Conservation (phyloP, 2,329 filamentous ascomycete genomes). For the Microdochium bolleyi region DNA sequence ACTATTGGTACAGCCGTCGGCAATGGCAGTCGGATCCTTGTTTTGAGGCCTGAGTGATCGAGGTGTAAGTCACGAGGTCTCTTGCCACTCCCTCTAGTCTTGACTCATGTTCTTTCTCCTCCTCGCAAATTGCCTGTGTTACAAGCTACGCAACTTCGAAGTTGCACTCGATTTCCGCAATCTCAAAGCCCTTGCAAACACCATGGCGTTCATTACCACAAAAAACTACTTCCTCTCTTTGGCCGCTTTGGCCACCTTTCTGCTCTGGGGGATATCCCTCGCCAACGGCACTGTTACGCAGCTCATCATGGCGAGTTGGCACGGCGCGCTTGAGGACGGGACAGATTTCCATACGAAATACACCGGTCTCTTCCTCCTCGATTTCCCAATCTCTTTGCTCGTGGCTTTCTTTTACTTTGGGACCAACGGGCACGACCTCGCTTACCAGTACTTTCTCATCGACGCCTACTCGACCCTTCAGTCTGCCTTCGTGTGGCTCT, state of each 20-base stretch:
- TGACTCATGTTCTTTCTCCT: too few relatives aligned
- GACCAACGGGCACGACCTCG: constrained; percentile 13
- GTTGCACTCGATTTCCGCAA: too few relatives aligned
- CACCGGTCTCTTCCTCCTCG: constrained; percentile 13
- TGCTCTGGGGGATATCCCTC: constrained; percentile 14
- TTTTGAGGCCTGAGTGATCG: too few relatives aligned
- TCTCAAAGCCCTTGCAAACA: too few relatives aligned
- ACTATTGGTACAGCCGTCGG: too few relatives aligned
- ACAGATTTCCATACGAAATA: constrained; percentile 13
- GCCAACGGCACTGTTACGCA: constrained; percentile 13
- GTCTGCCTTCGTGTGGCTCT: constrained; percentile 17
- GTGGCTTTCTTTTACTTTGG: constrained; percentile 17
- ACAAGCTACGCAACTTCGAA: too few relatives aligned
- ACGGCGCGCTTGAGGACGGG: constrained; percentile 10
- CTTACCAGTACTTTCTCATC: constrained; percentile 14
- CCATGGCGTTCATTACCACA: too few relatives aligned
- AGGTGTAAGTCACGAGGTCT: too few relatives aligned
- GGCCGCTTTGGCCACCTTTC: constrained; percentile 7
- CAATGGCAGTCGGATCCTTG: too few relatives aligned
- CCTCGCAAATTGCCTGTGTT: too few relatives aligned
- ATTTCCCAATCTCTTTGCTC: constrained; percentile 13
- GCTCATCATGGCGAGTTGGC: constrained; percentile 10
- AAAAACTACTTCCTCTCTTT: constrained; percentile 1
- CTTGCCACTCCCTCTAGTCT: too few relatives aligned
- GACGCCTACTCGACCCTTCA: constrained; percentile 15